Conservation (phyloP, 2,329 filamentous ascomycete genomes). For the Botrytis pseudocinerea region DNA sequence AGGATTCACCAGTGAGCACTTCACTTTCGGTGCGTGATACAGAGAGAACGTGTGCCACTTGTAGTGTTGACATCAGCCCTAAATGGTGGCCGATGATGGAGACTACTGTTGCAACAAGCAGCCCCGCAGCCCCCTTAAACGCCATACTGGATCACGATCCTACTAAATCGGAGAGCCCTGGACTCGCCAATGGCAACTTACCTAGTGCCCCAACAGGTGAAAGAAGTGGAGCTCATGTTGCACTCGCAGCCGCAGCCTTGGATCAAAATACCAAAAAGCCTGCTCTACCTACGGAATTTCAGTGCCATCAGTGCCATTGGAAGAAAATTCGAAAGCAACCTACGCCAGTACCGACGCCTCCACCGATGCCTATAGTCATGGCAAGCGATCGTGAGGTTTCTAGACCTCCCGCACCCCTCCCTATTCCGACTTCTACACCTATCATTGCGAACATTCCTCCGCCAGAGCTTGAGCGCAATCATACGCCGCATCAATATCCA, state of each 20-base stretch:
- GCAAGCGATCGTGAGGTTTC: constrained; percentile 11
- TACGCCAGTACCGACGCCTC: constrained; percentile 29
- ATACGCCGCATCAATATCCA: constrained; percentile 29
- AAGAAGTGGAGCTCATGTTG: constrained; percentile 33
- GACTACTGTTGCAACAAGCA: constrained; percentile 7
- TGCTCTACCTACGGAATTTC: constrained; percentile 51
- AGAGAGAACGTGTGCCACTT: constrained; percentile 62
- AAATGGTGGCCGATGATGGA: constrained; percentile 60
- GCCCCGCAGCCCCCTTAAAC: constrained; percentile 1
- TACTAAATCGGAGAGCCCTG: constrained; percentile 7
- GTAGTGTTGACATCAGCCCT: constrained; percentile 69
- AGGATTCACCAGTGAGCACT: constrained; percentile 29
- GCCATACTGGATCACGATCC: constrained; percentile 1
- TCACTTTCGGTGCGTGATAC: constrained; percentile 5
- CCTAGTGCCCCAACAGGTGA: constrained; percentile 26
- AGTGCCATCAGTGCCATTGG: constrained; percentile 73
- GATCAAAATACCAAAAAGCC: constrained; percentile 35
- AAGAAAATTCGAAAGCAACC: constrained; percentile 47
- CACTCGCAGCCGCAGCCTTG: constrained; percentile 41
- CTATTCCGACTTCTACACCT: constrained; percentile 36
- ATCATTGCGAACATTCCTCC: constrained; percentile 29
- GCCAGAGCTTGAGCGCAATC: constrained; percentile 36
- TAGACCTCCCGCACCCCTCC: constrained; percentile 25
- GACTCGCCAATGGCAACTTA: constrained; percentile 26
- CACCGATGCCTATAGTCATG: constrained; percentile 11